Evolutionary conservation across 768 basidiomycete species (phyloP).

Genomic region (Dioszegia crocea): DNA sequence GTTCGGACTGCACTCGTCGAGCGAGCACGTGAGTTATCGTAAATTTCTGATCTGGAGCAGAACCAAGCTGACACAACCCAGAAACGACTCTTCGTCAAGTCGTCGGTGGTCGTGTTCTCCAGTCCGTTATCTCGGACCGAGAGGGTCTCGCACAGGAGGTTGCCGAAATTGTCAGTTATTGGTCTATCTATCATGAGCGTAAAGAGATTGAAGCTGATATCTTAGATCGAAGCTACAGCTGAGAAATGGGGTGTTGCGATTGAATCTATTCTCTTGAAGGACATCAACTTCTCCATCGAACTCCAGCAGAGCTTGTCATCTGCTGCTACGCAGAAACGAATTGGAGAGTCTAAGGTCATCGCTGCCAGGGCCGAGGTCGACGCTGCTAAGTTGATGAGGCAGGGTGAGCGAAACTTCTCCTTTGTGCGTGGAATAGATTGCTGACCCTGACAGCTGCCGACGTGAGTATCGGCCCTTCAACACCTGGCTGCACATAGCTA

Average conservation of each 20-base stretch:
- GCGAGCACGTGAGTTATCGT: slow-evolving; percentile 43
- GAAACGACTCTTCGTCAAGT: slow-evolving; percentile 91
- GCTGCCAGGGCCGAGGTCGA: slow-evolving; percentile 80
- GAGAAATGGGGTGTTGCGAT: slow-evolving; percentile 92
- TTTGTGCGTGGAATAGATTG: background rate
- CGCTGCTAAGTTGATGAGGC: slow-evolving; percentile 88
- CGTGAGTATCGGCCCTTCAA: slow-evolving; percentile 56
- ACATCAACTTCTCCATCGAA: slow-evolving; percentile 74
- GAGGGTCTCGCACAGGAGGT: slow-evolving; percentile 58
- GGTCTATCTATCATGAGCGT: background rate
- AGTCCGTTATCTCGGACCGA: slow-evolving; percentile 91
- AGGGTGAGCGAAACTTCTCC: slow-evolving; percentile 45
- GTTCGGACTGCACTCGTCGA: slow-evolving; percentile 58
- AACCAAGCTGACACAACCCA: slow-evolving; percentile 68
- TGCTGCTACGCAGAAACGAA: slow-evolving; percentile 93
- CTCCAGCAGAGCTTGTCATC: slow-evolving; percentile 85
- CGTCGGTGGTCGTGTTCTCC: slow-evolving; percentile 83
- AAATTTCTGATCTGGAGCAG: slow-evolving; percentile 52
- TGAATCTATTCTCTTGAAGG: slow-evolving; percentile 74
- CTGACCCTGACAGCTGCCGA: slow-evolving; percentile 65
- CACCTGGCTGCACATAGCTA: background rate
- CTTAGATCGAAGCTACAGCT: slow-evolving; percentile 45
- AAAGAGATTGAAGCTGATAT: background rate
- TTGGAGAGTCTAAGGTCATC: slow-evolving; percentile 78
- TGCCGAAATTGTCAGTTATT: slow-evolving; percentile 44